Evolutionary conservation across 2,329 filamentous ascomycete species (phyloP), one percentile per base, ranked within the genome.

Genomic region (Sphaerulina musiva): DNA sequence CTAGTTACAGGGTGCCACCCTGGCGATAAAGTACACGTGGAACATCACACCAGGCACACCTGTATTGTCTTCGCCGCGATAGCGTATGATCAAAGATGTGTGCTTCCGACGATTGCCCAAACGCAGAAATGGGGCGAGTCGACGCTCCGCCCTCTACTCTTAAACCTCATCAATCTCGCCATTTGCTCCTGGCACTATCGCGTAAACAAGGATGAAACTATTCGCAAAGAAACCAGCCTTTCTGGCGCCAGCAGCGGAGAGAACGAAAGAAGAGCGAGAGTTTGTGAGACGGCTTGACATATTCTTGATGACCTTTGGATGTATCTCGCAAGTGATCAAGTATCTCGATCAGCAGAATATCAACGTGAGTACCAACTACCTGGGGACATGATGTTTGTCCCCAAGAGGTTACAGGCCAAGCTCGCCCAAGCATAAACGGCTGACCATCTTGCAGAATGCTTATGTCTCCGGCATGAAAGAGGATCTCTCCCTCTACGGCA

Each of bases 271-370:
- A 43, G 71, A 73, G 56, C 68, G 64, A 54, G 66, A 64, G 6
- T 62, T 73, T 12, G 70, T 73, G 7, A 64, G 67, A 32, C 65
- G 69, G 20, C 66, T 73, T 7, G 72, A 73, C 51, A 62, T 68
- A 8, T 72, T 71, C 54, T 60, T 73, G 0, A 62, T 73, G 60
- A 72, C 69, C 1, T 73, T 72, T 54, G 71, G 71, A 1, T 72
- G 70, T 49, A 62, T 73, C 46, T 71, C 68, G 34, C 71, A 73
- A 62, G 70, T 71, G 64, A 65, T 66, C 53, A 65, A 65, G 46
- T 65, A 65, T 48, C 48, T 66, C 10, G 63, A 66, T 48, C 63
- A 66, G 40, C 61, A 64, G 40, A 64, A 66, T 36, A 64, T 66
- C 54, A 65, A 60, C 48, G 64, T 48, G 14, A 38, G 58, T 54